Conservation (phyloP, 1,139 yeast genomes). For the Geotrichum carabidarum region DNA sequence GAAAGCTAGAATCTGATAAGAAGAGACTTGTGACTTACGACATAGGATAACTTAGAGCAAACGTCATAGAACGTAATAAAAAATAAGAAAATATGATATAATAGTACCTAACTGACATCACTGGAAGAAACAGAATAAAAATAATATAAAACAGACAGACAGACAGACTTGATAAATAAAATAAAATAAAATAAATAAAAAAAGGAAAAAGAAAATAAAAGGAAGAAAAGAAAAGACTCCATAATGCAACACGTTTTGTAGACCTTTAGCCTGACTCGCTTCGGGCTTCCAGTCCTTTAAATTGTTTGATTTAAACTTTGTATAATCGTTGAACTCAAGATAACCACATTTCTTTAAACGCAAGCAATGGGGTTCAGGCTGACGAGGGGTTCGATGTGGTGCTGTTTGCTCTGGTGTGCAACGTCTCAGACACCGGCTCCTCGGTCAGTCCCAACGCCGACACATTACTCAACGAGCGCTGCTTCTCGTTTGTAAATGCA, state of each 20-base stretch:
- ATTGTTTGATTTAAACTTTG: too few species aligned
- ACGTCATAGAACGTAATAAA: neutral
- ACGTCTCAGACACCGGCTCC: neutral
- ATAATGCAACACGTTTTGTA: too few species aligned
- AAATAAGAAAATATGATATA: neutral
- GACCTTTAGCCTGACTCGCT: too few species aligned
- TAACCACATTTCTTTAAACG: too few species aligned
- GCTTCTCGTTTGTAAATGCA: conserved; percentile 2
- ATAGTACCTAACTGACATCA: neutral
- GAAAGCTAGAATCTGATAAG: too few species aligned
- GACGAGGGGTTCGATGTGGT: neutral
- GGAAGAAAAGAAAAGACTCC: neutral
- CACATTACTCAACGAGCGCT: conserved; percentile 8
- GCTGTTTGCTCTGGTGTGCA: conserved; percentile 6
- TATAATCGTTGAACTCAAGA: neutral
- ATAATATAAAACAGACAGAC: too few species aligned
- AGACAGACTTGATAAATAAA: neutral
- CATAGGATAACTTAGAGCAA: neutral
- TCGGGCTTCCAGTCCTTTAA: too few species aligned
- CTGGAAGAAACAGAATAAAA: too few species aligned
- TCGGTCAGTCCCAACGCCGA: conserved; percentile 4
- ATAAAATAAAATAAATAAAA: neutral
- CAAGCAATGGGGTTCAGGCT: neutral
- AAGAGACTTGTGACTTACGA: too few species aligned
- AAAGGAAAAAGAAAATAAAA: neutral